Percentiles rank a stretch among this genome's conserved stretches.
These are phyloP conservation scores for Boeremia lycopersici DNA, from an alignment of 2,329 filamentous ascomycete species.

Conservation along the genomic window DNA sequence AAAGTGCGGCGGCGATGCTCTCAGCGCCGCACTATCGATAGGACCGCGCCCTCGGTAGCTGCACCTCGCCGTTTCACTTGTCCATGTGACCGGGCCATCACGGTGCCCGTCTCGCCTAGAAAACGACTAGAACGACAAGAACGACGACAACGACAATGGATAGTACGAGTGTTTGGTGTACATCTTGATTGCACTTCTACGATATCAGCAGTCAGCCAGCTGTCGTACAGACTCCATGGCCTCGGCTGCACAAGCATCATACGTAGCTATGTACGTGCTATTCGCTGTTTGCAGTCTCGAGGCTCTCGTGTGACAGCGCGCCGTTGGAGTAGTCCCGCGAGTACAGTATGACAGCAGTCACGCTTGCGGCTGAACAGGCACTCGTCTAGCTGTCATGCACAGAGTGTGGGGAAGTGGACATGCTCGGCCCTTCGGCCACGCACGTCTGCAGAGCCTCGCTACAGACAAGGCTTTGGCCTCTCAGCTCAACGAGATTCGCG, in stretches of 20 bases:
- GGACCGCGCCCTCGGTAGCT: slow-evolving; percentile 11
- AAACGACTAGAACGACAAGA: too few species aligned
- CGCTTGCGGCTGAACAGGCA: slow-evolving; percentile 11
- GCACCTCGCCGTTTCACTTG: not conserved
- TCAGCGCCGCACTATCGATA: slow-evolving; percentile 3
- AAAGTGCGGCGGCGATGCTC: slow-evolving; percentile 5
- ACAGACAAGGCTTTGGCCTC: not conserved
- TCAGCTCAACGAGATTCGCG: not conserved
- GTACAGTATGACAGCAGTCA: not conserved
- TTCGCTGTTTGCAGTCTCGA: not conserved
- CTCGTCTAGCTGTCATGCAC: not conserved
- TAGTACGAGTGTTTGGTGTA: too few species aligned
- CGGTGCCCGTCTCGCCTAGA: too few species aligned
- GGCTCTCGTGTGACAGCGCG: not conserved
- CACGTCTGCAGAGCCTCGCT: not conserved
- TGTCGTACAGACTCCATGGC: too few species aligned
- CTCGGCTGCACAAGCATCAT: too few species aligned
- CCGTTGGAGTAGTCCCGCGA: too few species aligned
- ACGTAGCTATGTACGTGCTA: not conserved
- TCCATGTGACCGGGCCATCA: too few species aligned
- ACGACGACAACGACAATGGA: too few species aligned
- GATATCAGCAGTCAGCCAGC: too few species aligned
- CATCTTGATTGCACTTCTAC: too few species aligned
- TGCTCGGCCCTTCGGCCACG: slow-evolving; percentile 1
- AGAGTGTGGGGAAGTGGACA: slow-evolving; percentile 3